Evolutionary conservation across 331 rosid genomes (phyloP), one percentile per base, ranked within the genome.

Genomic region (Rosa hybrid): DNA sequence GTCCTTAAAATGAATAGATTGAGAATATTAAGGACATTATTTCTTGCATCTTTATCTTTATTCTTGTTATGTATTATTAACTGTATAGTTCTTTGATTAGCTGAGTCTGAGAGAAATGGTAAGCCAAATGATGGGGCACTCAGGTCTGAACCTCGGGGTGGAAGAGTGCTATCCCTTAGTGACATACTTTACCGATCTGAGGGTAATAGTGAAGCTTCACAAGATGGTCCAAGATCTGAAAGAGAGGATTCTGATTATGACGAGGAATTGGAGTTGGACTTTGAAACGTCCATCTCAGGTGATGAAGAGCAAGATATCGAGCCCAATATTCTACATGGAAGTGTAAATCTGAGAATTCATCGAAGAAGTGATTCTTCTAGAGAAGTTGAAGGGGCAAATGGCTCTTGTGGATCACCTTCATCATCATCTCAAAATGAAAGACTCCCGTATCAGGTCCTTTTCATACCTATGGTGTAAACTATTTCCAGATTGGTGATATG

Each of bases 171-270:
- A 63, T 93, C 97, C 72, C 85, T 93, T 69, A 93, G 96, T 83
- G 97, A 95, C 83, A 88, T 95, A 86, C 89, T 95, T 44, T 90
- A 91, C 84, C 97, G 86, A 13, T 81, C 93, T 18, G 98, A 91
- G 83, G 97, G 85, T 75, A 90, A 91, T 80, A 87, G 98, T 79
- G 97, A 95, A 83, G 87, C 78, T 82, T 91, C 98, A 17, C 96
- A 88, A 84, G 99, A 96, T 84, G 97, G 96, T 80, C 91, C 89
- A 16, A 84, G 93, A 86, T 96, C 97, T 46, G 99, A 95, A 46
- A 89, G 97, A 81, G 98, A 91, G 84, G 96, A 93, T 84, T 93
- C 99, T 79, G 99, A 93, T 84, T 89, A 91, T 54, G 99, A 93
- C 25, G 99, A 93, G 83, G 98, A 91, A 81, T 72, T 96, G 83